Base-by-base conservation (phyloP, 106 monocot species). In the Platanthera zijinensis region DNA sequence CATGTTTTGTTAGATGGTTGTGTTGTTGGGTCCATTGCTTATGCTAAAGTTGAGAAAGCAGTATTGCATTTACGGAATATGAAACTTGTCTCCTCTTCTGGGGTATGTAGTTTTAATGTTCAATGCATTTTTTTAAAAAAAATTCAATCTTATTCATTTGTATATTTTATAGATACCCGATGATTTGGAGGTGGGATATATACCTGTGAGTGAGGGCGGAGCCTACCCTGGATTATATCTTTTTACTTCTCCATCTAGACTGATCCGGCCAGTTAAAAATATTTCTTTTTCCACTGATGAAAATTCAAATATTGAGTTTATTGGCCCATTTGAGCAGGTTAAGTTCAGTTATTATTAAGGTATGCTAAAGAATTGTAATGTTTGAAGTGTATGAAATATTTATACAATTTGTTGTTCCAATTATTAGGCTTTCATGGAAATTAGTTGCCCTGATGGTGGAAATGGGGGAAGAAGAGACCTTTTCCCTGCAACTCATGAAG, bases 271-370 rank as follows among this genome's bases (percentile, higher is more conserved):
- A 50, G 91, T 97, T 57, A 89, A 76, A 78, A 97, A 86, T 84
- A 80, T 92, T 66, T 83, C 79, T 14, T 52, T 57, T 73, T 28
- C 32, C 51, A 32, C 79, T 52, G 75, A 75, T 25, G 77, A 56
- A 68, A 66, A 79, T 78, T 50, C 74, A n/a, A 70, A 63, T 77
- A 84, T 97, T 74, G 97, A 97, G 82, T 83, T 94, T 63, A 92
- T 97, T 80, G 97, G 93, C 21, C 94, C 97, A 46, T 97, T 97
- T 88, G 97, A 97, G 78, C 97, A 96, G 87, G 96, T 93, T 17
- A 71, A 21, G 21, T 57, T 45, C 22, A 5, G 47, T 72, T 4
- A 59, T 47, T 76, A 39, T 52, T 54, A 6, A 5, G 5, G 48
- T 76, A 21, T 15, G 8, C 7, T 18, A 52, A 25, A 50, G 48